These are phyloP conservation scores for Vachellia collinsii DNA, from an alignment of 306 rosid genomes.

Conservation along the genomic window DNA sequence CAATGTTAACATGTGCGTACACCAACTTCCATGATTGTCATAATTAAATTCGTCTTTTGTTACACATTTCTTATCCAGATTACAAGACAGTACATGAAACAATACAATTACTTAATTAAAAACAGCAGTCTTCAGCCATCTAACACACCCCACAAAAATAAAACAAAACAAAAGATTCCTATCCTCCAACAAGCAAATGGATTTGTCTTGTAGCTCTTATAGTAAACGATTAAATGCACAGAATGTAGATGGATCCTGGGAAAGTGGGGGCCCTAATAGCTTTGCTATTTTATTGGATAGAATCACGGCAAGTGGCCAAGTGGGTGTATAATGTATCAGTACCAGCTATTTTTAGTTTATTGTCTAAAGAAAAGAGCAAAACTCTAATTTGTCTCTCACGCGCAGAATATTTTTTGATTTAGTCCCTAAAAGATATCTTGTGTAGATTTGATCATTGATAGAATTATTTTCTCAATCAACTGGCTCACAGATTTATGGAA, in stretches of 20 bases:
- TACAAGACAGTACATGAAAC: background rate
- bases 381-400: background rate
- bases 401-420: too few relatives aligned
- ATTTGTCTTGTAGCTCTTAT: background rate
- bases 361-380: background rate
- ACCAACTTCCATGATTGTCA: background rate
- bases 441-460: background rate
- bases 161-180: too few relatives aligned
- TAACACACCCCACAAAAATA: too few relatives aligned
- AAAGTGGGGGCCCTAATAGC: background rate
- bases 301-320: slow-evolving; percentile 8
- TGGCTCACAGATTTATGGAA: too few relatives aligned
- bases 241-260: background rate
- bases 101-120: background rate
- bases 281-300: background rate
- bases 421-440: background rate
- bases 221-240: background rate
- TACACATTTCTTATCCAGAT: background rate
- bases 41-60: background rate
- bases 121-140: background rate
- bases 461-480: background rate
- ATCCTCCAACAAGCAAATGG: too few relatives aligned
- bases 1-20: background rate
- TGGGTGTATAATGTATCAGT: background rate
- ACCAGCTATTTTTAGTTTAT: background rate